Percentiles rank a stretch among this genome's conserved stretches.
Evolutionary conservation across 768 basidiomycete species (phyloP).

Genomic region (Cystobasidium tubakii): DNA sequence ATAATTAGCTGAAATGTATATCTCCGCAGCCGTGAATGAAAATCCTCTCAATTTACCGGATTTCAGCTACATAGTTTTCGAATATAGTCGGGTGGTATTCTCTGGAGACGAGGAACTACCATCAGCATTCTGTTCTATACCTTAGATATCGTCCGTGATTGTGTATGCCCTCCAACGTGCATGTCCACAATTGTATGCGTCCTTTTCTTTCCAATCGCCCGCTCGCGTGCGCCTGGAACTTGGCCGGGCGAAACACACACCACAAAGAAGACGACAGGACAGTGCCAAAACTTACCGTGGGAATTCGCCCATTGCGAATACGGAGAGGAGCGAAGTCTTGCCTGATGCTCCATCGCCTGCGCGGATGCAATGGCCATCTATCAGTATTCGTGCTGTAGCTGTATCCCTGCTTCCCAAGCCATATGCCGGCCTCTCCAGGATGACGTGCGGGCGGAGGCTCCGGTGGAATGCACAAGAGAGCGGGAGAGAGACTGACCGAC

Average conservation of each 20-base stretch:
- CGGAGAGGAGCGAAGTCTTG: conserved; percentile 84
- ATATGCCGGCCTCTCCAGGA: background rate
- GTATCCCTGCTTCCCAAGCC: too few relatives aligned
- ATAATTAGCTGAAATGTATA: background rate
- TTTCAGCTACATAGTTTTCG: conserved; percentile 76
- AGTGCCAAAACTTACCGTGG: conserved; percentile 55
- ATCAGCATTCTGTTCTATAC: background rate
- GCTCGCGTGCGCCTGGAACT: background rate
- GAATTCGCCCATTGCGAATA: conserved; percentile 89
- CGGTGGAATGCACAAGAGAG: background rate
- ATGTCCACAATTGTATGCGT: too few relatives aligned
- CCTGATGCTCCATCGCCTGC: conserved; percentile 93
- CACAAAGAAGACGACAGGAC: background rate
- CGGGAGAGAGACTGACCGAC: conserved; percentile 33
- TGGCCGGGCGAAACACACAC: background rate
- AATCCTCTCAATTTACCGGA: conserved; percentile 53
- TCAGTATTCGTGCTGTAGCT: conserved; percentile 1
- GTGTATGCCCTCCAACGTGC: background rate
- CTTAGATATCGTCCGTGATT: background rate
- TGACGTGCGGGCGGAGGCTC: conserved; percentile 1
- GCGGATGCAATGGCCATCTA: too few relatives aligned
- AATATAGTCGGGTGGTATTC: conserved; percentile 62
- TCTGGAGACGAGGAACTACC: conserved; percentile 14
- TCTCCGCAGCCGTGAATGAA: background rate
- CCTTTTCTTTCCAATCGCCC: background rate